Conservation (phyloP, 768 basidiomycete species). For the Pleurotus cornucopiae region DNA sequence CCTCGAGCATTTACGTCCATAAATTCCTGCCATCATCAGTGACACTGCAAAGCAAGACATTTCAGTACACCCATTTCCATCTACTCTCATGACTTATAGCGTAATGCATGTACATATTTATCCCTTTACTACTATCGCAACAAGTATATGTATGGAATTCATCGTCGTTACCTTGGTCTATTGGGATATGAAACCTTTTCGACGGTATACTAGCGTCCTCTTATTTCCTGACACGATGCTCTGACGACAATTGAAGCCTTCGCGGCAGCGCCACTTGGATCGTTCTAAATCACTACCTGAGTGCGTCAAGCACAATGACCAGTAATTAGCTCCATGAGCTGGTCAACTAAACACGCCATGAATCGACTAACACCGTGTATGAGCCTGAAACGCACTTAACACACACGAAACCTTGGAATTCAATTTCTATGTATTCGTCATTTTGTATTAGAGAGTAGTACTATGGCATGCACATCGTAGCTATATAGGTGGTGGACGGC, state of each 20-base stretch:
- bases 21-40: not conserved
- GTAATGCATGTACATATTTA: not conserved
- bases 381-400: not conserved
- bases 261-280: too few species aligned
- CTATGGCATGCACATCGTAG: constrained; percentile 8
- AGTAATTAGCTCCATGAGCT: too few species aligned
- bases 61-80: not conserved
- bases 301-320: too few species aligned
- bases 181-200: too few species aligned
- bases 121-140: not conserved
- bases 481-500: not conserved
- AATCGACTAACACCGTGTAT: too few species aligned
- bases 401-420: not conserved
- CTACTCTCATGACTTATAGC: not conserved
- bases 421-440: constrained; percentile 3
- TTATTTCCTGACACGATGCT: too few species aligned
- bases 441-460: constrained; percentile 5
- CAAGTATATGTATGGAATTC: not conserved
- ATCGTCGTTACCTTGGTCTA: too few species aligned
- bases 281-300: too few species aligned
- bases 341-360: too few species aligned
- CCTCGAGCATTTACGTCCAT: not conserved
- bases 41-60: not conserved
- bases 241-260: too few species aligned
- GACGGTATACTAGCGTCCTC: too few species aligned